Percentiles rank a stretch among this genome's conserved stretches.
These are phyloP conservation scores for Austroboletus eburneus DNA, from an alignment of 768 basidiomycete species.

Conservation along the genomic window DNA sequence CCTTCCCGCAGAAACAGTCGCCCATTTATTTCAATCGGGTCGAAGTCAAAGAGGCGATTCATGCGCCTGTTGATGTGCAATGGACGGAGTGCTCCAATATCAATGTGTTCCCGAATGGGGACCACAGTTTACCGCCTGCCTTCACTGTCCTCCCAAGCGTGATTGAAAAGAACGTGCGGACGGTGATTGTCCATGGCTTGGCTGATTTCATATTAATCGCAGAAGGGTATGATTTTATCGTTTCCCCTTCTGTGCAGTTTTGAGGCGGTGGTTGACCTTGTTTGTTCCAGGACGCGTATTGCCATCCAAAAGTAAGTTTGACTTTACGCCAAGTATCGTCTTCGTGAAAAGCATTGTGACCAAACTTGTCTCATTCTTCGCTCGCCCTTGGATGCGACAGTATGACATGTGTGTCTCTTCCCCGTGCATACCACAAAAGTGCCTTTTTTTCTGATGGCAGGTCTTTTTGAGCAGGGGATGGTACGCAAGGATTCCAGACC, in stretches of 20 bases:
- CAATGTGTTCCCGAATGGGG: constrained; percentile 59
- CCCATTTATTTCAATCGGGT: constrained; percentile 68
- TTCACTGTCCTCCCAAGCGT: constrained; percentile 67
- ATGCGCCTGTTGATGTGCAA: constrained; percentile 55
- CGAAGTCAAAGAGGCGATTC: constrained; percentile 64
- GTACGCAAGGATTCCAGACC: constrained; percentile 68
- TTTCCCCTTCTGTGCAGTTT: too few relatives aligned
- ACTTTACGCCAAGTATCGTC: background rate
- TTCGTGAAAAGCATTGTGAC: background rate
- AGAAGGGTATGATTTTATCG: constrained; percentile 50
- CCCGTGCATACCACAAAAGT: background rate
- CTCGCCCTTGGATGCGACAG: constrained; percentile 11
- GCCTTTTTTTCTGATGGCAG: background rate
- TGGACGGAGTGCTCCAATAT: constrained; percentile 64
- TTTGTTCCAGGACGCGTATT: constrained; percentile 54
- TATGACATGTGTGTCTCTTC: constrained; percentile 36
- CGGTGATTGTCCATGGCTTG: constrained; percentile 68
- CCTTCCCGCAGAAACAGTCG: constrained; percentile 50
- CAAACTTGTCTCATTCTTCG: background rate
- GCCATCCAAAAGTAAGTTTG: constrained; percentile 57
- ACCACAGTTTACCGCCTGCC: constrained; percentile 56
- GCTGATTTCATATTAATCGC: constrained; percentile 72
- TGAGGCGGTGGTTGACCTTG: too few relatives aligned
- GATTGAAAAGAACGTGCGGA: constrained; percentile 68
- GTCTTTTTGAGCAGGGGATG: constrained; percentile 44